Conservation (phyloP, 1,284 basidiomycete species). For the Pseudozyma tsukubaensis region DNA sequence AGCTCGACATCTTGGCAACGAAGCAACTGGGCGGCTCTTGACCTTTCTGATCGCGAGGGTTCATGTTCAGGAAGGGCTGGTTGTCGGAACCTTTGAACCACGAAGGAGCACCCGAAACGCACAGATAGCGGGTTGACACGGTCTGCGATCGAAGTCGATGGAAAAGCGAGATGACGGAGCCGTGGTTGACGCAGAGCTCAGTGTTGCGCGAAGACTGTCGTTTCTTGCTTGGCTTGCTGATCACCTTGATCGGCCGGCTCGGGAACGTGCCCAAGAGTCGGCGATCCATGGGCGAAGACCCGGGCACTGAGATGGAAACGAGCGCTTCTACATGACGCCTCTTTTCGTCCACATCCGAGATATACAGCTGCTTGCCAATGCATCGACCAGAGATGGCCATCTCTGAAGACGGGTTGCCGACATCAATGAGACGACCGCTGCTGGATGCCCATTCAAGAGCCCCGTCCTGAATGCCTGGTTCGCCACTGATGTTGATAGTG, state of each 20-base stretch:
- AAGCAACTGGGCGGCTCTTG: conserved; percentile 68
- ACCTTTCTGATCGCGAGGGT: conserved; percentile 41
- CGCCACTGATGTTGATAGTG: conserved; percentile 89
- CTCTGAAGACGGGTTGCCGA: conserved; percentile 73
- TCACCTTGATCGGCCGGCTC: conserved; percentile 95
- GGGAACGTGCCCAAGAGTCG: conserved; percentile 78
- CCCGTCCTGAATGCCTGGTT: conserved; percentile 82
- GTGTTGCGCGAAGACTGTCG: conserved; percentile 84
- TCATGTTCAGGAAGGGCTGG: conserved; percentile 58
- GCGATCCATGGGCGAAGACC: conserved; percentile 74
- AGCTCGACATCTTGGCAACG: conserved; percentile 70
- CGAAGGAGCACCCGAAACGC: conserved; percentile 82
- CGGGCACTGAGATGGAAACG: conserved; percentile 80
- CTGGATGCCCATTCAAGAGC: conserved; percentile 85
- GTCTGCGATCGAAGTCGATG: conserved; percentile 85
- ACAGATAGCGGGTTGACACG: conserved; percentile 84
- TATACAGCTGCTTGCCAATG: conserved; percentile 89
- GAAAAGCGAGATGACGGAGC: conserved; percentile 92
- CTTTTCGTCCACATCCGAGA: conserved; percentile 77
- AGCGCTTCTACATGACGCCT: conserved; percentile 59
- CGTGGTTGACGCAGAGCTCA: conserved; percentile 93
- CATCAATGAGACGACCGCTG: conserved; percentile 83
- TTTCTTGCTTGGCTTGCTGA: conserved; percentile 80
- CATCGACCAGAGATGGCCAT: conserved; percentile 75
- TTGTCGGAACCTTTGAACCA: conserved; percentile 66